Conservation (phyloP, 2,329 filamentous ascomycete species). For the Diplodia scrobiculata region DNA sequence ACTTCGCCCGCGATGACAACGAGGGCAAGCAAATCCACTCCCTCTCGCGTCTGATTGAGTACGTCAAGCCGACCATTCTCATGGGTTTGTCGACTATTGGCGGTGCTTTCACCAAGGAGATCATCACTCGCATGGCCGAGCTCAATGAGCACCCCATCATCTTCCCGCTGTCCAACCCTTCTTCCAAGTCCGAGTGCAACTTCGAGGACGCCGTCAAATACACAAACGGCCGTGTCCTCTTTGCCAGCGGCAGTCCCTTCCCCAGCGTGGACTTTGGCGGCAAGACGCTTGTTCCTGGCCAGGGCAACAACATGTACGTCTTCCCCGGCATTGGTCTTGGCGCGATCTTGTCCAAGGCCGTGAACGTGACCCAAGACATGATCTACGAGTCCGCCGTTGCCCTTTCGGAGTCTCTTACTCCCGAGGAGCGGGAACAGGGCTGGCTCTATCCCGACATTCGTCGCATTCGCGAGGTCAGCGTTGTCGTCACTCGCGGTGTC, state of each 20-base stretch:
- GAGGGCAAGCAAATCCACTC: slow-evolving; percentile 69
- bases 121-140: slow-evolving; percentile 64
- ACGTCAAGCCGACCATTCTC: slow-evolving; percentile 91
- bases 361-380: slow-evolving; percentile 89
- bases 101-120: slow-evolving; percentile 87
- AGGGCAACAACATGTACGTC: slow-evolving; percentile 87
- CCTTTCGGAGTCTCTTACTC: slow-evolving; percentile 74
- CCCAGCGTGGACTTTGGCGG: slow-evolving; percentile 59
- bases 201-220: slow-evolving; percentile 89
- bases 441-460: slow-evolving; percentile 90
- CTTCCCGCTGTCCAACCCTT: slow-evolving; percentile 95
- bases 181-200: slow-evolving; percentile 95
- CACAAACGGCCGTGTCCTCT: slow-evolving; percentile 89
- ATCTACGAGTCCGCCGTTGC: slow-evolving; percentile 90
- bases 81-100: slow-evolving; percentile 94
- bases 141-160: slow-evolving; percentile 70
- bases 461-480: slow-evolving; percentile 86
- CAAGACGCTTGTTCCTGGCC: slow-evolving; percentile 53
- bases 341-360: slow-evolving; percentile 85
- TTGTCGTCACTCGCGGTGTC: slow-evolving; percentile 84
- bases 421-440: slow-evolving; percentile 77
- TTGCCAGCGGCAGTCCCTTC: slow-evolving; percentile 95
- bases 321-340: slow-evolving; percentile 96
- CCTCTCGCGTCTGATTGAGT: slow-evolving; percentile 87
- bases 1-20: slow-evolving; percentile 68